Base-by-base conservation (phyloP, 2,329 filamentous ascomycete genomes). In the Talaromyces sp. region DNA sequence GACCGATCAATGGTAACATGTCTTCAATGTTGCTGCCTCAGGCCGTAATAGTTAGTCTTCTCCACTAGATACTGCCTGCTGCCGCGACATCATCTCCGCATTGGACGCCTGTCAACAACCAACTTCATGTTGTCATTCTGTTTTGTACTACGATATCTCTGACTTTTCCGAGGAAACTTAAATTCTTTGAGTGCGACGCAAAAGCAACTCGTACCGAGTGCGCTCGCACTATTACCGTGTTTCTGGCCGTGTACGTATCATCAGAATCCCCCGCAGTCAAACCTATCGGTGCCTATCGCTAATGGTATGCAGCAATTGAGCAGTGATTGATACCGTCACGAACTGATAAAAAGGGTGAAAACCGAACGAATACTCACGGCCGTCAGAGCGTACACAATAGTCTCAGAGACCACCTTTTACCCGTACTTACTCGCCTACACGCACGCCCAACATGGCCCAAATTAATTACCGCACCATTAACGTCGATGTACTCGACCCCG, bases 401-500 rank as follows among this genome's bases (percentile, higher is more conserved):
- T 45, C 52, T 14, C 59, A 41, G n/a, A 31, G 13, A 37, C 19
- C 16, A 37, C 37, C 63, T 19, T 7, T 33, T 33, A 39, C 11
- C 24, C 7, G n/a, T 14, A 45, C 37, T 13, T 14, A 33, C 43
- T 41, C 45, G 39, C 41, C 27, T 27, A 27, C 11, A 24, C 41
- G 41, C 19, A 47, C 48, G 57, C 45, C 39, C 60, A 65, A 22
- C 45, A 81, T 81, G 79, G 73, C 79, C 64, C 75, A 77, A 72
- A 77, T 86, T 79, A 88, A 89, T 77, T 89, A 86, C 82, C 91
- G 93, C 78, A 97, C 92, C 70, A 95, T 97, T 84, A 92, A 97
- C 85, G 90, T 97, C 78, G 93, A 97, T 77, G 89, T 90, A 71
- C 86, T 96, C 72, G 91, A 95, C 78, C 92, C 93, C 66, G 93